A percentile compares a stretch with the other conserved stretches of the same genome.
Conservation (phyloP, 805 yeast species). For the Candida stauntonica region DNA sequence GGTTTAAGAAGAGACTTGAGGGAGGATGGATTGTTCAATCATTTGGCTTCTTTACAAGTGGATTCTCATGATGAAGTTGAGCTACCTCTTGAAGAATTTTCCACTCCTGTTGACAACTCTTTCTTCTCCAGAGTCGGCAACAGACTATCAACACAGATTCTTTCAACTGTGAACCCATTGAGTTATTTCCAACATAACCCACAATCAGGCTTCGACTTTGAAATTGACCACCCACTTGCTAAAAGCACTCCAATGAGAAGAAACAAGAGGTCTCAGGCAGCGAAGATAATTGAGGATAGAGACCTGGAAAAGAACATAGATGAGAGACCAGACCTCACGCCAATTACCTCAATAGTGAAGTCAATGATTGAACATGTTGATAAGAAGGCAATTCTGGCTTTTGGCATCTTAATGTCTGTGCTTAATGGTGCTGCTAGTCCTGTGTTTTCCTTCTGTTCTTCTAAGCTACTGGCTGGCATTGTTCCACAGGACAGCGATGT, state of each 20-base stretch:
- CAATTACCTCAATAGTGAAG: constrained; percentile 27
- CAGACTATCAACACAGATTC: constrained; percentile 18
- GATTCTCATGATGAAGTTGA: no score
- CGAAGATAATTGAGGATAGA: background rate
- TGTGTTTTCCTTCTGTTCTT: constrained; percentile 69
- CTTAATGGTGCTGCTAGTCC: constrained; percentile 68
- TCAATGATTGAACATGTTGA: constrained; percentile 28
- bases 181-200: constrained; percentile 12
- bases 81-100: background rate
- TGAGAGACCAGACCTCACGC: constrained; percentile 25
- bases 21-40: constrained; percentile 15
- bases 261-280: constrained; percentile 1
- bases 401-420: constrained; percentile 53
- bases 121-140: constrained; percentile 3
- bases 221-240: constrained; percentile 1
- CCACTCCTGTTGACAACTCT: background rate
- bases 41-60: constrained; percentile 19
- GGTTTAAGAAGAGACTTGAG: constrained; percentile 38
- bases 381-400: constrained; percentile 26
- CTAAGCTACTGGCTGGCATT: constrained; percentile 63
- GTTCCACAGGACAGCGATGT: constrained; percentile 41
- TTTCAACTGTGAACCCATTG: constrained; percentile 21
- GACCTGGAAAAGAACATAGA: constrained; percentile 2
- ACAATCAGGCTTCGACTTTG: constrained; percentile 7
- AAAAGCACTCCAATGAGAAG: constrained; percentile 6